A percentile compares a stretch with the other conserved stretches of the same genome.
Conservation (phyloP, 257 asterid species). For the Craterostigma plantagineum region DNA sequence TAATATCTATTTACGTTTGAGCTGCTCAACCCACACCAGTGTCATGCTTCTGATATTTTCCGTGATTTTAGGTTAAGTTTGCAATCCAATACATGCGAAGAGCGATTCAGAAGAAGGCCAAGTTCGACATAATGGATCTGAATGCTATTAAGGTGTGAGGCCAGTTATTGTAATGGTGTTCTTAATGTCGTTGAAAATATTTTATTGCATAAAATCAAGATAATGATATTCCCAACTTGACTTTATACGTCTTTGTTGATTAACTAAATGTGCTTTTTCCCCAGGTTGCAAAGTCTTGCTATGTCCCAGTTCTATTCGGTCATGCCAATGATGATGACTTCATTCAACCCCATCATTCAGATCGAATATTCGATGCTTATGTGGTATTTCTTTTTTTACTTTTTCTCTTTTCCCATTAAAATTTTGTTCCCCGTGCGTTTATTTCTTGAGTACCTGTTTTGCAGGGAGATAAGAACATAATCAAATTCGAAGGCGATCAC, state of each 20-base stretch:
- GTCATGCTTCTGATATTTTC: not conserved
- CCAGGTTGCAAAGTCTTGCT: constrained; percentile 79
- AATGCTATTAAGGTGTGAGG: constrained; percentile 63
- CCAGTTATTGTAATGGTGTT: not conserved
- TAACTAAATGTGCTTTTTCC: not conserved
- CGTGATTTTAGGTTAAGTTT: constrained; percentile 49
- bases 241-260: too few relatives aligned
- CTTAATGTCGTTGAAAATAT: too few relatives aligned
- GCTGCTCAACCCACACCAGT: too few relatives aligned
- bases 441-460: constrained; percentile 2
- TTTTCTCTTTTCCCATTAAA: not conserved
- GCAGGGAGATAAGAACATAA: constrained; percentile 91
- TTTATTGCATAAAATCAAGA: too few relatives aligned
- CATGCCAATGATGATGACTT: constrained; percentile 85
- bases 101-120: constrained; percentile 67
- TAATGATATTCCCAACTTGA: too few relatives aligned
- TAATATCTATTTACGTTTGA: too few relatives aligned
- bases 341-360: constrained; percentile 92
- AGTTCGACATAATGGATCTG: constrained; percentile 68
- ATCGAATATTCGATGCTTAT: constrained; percentile 60
- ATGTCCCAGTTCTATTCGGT: constrained; percentile 78
- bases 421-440: not conserved
- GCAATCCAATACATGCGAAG: constrained; percentile 84
- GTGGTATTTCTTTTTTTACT: constrained; percentile 27
- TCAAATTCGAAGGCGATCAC: constrained; percentile 92